A percentile compares a stretch with the other conserved stretches of the same genome.
Conservation (phyloP, 2,329 filamentous ascomycete species). For the Bertia moriformis region DNA sequence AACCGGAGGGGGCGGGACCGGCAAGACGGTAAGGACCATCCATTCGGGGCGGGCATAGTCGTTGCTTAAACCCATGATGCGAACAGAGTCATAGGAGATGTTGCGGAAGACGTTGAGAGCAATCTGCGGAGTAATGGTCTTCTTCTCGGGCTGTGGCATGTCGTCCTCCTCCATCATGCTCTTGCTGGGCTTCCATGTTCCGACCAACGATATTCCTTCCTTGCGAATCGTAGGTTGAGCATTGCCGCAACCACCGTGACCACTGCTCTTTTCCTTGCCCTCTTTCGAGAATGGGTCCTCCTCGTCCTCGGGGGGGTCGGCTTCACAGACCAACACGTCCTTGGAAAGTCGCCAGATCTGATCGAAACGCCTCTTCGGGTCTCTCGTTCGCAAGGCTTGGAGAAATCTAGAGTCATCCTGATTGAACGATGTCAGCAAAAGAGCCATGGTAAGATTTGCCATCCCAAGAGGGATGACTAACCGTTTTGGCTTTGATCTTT, state of each 20-base stretch:
- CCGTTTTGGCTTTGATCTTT: conserved; percentile 92
- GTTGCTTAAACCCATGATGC: conserved; percentile 78
- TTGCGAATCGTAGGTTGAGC: conserved; percentile 76
- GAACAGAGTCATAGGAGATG: conserved; percentile 68
- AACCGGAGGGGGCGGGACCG: conserved; percentile 88
- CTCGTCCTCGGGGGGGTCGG: conserved; percentile 56
- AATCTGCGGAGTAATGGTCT: conserved; percentile 67
- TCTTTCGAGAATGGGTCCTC: conserved; percentile 30
- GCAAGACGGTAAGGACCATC: conserved; percentile 92
- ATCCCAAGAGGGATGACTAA: conserved; percentile 41
- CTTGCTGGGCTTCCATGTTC: conserved; percentile 42
- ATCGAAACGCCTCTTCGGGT: conserved; percentile 89
- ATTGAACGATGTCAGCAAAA: conserved; percentile 18
- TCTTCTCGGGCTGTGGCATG: conserved; percentile 61
- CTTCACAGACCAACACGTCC: conserved; percentile 71
- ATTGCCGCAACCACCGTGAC: conserved; percentile 89
- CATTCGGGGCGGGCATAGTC: conserved; percentile 95
- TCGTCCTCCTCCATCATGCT: conserved; percentile 63
- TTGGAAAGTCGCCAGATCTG: conserved; percentile 86
- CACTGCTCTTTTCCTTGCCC: conserved; percentile 30
- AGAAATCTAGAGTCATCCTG: conserved; percentile 75
- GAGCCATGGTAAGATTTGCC: not conserved
- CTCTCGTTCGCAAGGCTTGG: conserved; percentile 68
- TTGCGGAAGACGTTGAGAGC: conserved; percentile 76
- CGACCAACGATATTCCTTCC: conserved; percentile 70